A percentile compares a stretch with the other conserved stretches of the same genome.
phyloP scores from a whole-genome alignment of 129 eudicot species.

The Kitagawia praeruptora region DNA sequence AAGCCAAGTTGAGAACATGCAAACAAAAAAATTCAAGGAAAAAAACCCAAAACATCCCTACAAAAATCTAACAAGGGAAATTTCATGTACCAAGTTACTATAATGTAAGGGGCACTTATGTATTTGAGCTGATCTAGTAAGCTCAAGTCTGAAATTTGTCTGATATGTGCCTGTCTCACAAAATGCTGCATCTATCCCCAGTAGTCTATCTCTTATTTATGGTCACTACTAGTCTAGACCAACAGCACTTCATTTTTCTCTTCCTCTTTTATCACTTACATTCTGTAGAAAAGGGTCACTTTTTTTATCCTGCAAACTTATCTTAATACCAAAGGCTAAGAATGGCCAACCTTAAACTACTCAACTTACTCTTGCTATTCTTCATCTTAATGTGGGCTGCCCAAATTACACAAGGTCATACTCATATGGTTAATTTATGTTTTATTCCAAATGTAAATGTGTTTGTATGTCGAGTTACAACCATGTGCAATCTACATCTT shows the following conservation, averaged over 20 bases:
- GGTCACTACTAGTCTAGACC: constrained; percentile 43
- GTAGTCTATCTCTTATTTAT: constrained; percentile 50
- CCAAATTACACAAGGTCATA: constrained; percentile 42
- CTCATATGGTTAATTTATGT: not conserved
- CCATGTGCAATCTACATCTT: not conserved
- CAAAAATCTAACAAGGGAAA: not conserved
- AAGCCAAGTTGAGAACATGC: constrained; percentile 12
- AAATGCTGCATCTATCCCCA: constrained; percentile 18
- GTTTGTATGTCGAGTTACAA: not conserved
- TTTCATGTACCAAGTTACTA: not conserved
- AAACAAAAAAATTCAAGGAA: constrained; percentile 5
- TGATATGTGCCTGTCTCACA: constrained; percentile 15
- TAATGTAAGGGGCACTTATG: constrained; percentile 17
- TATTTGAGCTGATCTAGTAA: constrained; percentile 12
- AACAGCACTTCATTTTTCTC: constrained; percentile 20
- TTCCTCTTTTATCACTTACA: constrained; percentile 21
- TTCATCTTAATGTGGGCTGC: constrained; percentile 38
- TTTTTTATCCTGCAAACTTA: constrained; percentile 14
- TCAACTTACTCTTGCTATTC: constrained; percentile 25
- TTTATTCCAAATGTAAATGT: not conserved
- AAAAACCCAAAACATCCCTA: constrained; percentile 24
- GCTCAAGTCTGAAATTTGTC: constrained; percentile 30
- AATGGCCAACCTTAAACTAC: constrained; percentile 36
- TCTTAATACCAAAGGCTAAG: constrained; percentile 13
- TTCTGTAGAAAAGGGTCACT: constrained; percentile 34